Base-by-base conservation (phyloP, 345 rosid genomes). In the Populus euphratica region DNA sequence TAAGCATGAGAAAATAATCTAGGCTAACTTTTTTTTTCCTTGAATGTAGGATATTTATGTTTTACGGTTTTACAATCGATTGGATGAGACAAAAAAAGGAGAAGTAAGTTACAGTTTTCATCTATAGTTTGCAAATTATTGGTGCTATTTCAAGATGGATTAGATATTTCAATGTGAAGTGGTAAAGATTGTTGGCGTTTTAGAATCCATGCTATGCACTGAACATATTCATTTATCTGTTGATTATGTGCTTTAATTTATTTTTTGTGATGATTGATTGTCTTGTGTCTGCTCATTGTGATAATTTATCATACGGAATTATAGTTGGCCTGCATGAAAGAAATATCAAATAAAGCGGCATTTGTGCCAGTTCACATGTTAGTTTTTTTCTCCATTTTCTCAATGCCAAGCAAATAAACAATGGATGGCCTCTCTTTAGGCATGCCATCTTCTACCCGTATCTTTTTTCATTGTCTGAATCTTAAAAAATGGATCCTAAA, bases 11-110 rank as follows among this genome's bases (percentile, higher is more conserved):
- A 54, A 54, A 54, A 16, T 8, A 21, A 54, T 43, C 11, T 5
- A 6, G 10, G 73, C 59, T 39, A 27, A 21, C 62, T 17, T 69
- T 35, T 47, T 35, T 0, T 29, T 23, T 52, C n/a, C 49, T 17
- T 61, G 49, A 29, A 17, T 47, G 87, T 79, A 96, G 98, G 99
- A 96, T 73, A 70, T 93, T 56, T 93, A 93, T 70, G 91, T 88
- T 73, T 70, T 93, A 75, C 89, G 90, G 77, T 89, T 96, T 83
- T 92, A 86, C 79, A 93, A 80, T 63, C 87, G 94, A 77, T 82
- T 92, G 88, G 98, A 93, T 69, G 96, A 93, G 83, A 61, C 92
- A 23, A 92, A 86, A 85, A 96, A 93, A 71, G 99, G 98, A 86
- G 93, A 95, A 87, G 98, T 95, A 83, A 89, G 94, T 87, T 81